These are phyloP conservation scores for Agaricus subrufescens DNA, from an alignment of 768 basidiomycete genomes.

Conservation along the genomic window DNA sequence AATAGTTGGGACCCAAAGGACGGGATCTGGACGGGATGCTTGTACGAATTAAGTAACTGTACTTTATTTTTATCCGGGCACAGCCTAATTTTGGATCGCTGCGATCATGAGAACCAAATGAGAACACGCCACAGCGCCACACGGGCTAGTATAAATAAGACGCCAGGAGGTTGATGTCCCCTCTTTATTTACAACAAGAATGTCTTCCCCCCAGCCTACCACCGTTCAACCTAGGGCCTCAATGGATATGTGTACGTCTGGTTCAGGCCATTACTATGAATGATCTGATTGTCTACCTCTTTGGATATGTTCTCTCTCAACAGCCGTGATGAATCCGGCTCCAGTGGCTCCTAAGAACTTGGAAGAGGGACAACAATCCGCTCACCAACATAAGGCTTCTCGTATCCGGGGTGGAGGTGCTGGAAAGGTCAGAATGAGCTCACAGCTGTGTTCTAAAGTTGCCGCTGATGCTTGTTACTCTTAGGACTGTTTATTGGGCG, in stretches of 20 bases:
- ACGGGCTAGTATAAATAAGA: too few species aligned
- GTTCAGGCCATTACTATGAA: background rate
- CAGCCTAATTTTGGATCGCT: too few species aligned
- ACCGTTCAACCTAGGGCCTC: constrained; percentile 55
- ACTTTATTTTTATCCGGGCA: too few species aligned
- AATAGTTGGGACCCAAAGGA: too few species aligned
- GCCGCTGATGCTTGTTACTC: background rate
- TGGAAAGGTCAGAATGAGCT: constrained; percentile 42
- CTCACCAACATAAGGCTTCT: constrained; percentile 43
- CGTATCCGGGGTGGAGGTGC: constrained; percentile 73
- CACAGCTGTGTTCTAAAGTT: background rate
- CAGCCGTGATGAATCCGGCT: constrained; percentile 29
- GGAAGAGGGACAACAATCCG: constrained; percentile 21
- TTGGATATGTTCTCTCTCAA: background rate
- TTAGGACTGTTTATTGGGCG: constrained; percentile 64
- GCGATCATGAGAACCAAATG: too few species aligned
- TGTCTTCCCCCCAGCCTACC: constrained; percentile 27
- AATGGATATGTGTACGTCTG: constrained; percentile 57
- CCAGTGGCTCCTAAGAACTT: constrained; percentile 6
- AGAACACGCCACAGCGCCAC: too few species aligned
- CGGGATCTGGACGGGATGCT: too few species aligned
- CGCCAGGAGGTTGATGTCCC: background rate
- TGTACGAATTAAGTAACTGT: too few species aligned
- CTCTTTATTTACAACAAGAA: background rate
- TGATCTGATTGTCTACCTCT: background rate